Evolutionary conservation across 176 grass and related monocot species (phyloP).

Genomic region (Aegilops speltoides): DNA sequence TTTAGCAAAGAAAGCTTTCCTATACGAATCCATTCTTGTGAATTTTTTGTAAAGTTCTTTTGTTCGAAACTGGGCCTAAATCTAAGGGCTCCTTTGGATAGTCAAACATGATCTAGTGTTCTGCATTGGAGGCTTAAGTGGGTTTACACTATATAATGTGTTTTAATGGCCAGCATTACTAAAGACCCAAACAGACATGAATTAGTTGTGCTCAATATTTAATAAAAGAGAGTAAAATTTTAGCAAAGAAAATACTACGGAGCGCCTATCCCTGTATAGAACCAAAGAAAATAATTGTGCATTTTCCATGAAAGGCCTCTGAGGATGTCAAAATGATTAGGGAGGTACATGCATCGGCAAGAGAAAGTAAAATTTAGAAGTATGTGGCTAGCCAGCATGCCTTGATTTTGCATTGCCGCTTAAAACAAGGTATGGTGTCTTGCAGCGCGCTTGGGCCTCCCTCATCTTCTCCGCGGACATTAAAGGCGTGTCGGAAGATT

Average conservation of each 20-base stretch:
- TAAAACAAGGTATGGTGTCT: conserved; percentile 77
- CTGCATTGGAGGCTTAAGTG: not conserved
- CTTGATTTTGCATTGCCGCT: conserved; percentile 43
- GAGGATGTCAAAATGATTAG: not conserved
- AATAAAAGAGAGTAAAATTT: not conserved
- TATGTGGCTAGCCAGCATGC: conserved; percentile 27
- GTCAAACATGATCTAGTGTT: too few relatives aligned
- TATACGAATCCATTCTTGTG: too few relatives aligned
- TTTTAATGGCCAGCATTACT: not conserved
- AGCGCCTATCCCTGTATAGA: not conserved
- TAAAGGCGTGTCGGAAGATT: conserved; percentile 67
- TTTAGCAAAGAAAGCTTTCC: too few relatives aligned
- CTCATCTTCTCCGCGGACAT: conserved; percentile 80
- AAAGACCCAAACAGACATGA: not conserved
- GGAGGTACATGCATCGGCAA: not conserved
- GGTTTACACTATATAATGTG: not conserved
- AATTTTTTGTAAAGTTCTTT: too few relatives aligned
- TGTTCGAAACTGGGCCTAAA: too few relatives aligned
- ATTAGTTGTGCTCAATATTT: not conserved
- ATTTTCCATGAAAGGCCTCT: not conserved
- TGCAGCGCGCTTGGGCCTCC: conserved; percentile 63
- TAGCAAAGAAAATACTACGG: not conserved
- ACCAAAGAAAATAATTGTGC: not conserved
- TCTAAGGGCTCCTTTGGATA: too few relatives aligned
- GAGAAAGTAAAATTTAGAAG: not conserved